Base-by-base conservation (phyloP, 768 basidiomycete genomes). In the Hygrophoropsis aurantiaca region DNA sequence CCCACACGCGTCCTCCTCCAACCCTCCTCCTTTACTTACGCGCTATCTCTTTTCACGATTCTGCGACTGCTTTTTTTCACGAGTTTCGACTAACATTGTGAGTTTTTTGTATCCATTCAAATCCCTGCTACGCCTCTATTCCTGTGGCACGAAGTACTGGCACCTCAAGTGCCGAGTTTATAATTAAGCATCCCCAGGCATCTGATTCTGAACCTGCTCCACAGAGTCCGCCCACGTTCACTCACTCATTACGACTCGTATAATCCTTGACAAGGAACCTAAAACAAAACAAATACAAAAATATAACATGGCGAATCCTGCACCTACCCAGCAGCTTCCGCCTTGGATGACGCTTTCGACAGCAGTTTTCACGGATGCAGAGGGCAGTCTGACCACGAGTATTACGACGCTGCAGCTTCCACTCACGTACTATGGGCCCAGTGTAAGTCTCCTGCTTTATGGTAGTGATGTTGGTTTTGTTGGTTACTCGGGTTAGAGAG, bases 401-500 rank as follows among this genome's bases (percentile, higher is more conserved):
- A 71, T 74, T 35, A 82, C 80, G 20, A 68, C 85, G 9, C 56
- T 87, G 21, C 80, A 75, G 54, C 60, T 90, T 41, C 86, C 90
- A 33, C 68, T 90, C 54, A 90, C 89, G 0, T 92, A 91, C 66
- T 89, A 79, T 54, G 90, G 90, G 24, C 87, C 90, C 44, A 83
- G 84, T 63, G 88, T 90, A 60, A 78, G 87, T 79, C 11, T 43
- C 21, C 49, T 24, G 11, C 13, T 44, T 27, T 30, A 30, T 30
- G 27, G 37, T 10, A 38, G 37, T 38, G n/a, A 38, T 16, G 20
- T 18, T 18, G 37, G 20, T 10, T 7, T 10, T 38, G 37, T 18
- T 6, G n/a, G 34, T 33, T 34, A 38, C 11, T 40, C 25, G 16
- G 38, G 21, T 43, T 21, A 11, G 13, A 16, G 43, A 21, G 20